These are phyloP conservation scores for Ophiostoma pallidulum DNA, from an alignment of 2,329 filamentous ascomycete genomes.

Conservation along the genomic window DNA sequence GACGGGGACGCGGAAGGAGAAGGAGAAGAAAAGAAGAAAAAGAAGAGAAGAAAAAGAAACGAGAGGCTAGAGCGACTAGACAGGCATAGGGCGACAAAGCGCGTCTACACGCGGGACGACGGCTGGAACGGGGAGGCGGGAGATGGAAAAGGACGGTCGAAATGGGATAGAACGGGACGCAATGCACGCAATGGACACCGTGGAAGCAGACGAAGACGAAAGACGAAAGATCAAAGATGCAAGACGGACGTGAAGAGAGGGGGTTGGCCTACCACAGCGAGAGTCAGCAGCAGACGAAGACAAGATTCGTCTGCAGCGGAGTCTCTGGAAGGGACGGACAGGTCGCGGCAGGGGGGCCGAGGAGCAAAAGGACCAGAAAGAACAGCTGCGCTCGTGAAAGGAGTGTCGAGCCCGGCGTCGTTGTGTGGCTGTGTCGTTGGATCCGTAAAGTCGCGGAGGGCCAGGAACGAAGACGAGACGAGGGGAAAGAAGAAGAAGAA, in stretches of 20 bases:
- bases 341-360: neutral
- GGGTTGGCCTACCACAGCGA: conserved; percentile 13
- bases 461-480: neutral
- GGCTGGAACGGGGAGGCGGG: conserved; percentile 4
- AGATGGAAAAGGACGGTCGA: neutral
- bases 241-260: neutral
- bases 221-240: neutral
- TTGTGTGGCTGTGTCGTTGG: too few species aligned
- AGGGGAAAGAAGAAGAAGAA: neutral
- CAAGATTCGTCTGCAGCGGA: conserved; percentile 15
- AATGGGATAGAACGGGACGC: neutral
- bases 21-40: neutral
- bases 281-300: conserved; percentile 18
- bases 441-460: neutral
- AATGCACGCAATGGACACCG: neutral
- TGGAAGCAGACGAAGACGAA: neutral
- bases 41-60: neutral
- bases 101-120: conserved; percentile 2
- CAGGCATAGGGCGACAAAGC: neutral
- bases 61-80: neutral
- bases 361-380: neutral
- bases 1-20: neutral
- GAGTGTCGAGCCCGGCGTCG: neutral
- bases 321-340: conserved; percentile 10
- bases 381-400: neutral